Evolutionary conservation across 352 stramenopile genomes (phyloP).

Genomic region (Phytophthora kernoviae): DNA sequence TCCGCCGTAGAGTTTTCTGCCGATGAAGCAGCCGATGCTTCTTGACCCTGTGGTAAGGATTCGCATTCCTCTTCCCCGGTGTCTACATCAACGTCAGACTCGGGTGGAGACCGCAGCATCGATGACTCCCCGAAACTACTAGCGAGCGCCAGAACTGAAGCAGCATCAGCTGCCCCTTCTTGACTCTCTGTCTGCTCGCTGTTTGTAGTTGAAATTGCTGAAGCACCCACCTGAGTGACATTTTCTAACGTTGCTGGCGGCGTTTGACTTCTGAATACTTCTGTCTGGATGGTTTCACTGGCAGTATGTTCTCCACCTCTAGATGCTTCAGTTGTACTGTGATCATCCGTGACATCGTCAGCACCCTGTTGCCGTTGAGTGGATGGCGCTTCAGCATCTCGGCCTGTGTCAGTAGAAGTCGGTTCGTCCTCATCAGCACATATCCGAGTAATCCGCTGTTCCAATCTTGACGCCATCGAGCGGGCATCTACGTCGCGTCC

Average conservation of each 20-base stretch:
- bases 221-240: slow-evolving; percentile 2
- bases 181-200: slow-evolving; percentile 15
- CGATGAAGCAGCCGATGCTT: slow-evolving; percentile 7
- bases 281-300: slow-evolving; percentile 33
- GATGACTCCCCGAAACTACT: slow-evolving; percentile 86
- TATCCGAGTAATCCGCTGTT: slow-evolving; percentile 67
- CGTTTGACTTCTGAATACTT: slow-evolving; percentile 15
- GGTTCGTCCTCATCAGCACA: slow-evolving; percentile 45
- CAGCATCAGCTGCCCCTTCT: slow-evolving; percentile 53
- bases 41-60: slow-evolving; percentile 30
- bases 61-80: slow-evolving; percentile 45
- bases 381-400: slow-evolving; percentile 18
- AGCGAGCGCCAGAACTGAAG: slow-evolving; percentile 81
- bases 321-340: slow-evolving; percentile 19
- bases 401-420: slow-evolving; percentile 3
- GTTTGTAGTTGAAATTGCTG: slow-evolving; percentile 3
- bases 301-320: slow-evolving; percentile 42
- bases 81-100: slow-evolving; percentile 57
- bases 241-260: slow-evolving; percentile 3
- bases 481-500: slow-evolving; percentile 62
- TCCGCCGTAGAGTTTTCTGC: slow-evolving; percentile 8
- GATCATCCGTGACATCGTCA: slow-evolving; percentile 34
- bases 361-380: slow-evolving; percentile 10
- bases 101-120: slow-evolving; percentile 69
- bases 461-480: slow-evolving; percentile 72